Evolutionary conservation across 2,329 filamentous ascomycete species (phyloP).

Genomic region (Aschersonia sp.): DNA sequence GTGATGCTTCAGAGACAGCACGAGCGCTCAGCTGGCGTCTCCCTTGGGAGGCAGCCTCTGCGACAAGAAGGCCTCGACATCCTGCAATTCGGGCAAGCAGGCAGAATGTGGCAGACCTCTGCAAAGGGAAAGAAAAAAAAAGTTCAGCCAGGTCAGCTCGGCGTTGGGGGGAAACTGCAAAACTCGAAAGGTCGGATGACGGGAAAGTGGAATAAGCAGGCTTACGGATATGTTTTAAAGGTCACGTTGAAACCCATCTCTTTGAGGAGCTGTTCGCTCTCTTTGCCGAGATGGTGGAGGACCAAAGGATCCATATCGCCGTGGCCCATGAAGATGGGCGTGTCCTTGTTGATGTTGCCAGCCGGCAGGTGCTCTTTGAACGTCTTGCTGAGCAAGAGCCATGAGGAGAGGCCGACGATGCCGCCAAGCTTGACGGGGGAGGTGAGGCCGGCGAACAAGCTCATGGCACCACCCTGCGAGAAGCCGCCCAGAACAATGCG

Average conservation of each 20-base stretch:
- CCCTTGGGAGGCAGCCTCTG: slow-evolving; percentile 26
- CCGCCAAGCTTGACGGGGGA: slow-evolving; percentile 58
- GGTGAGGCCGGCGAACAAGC: slow-evolving; percentile 64
- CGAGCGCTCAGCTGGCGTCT: slow-evolving; percentile 3
- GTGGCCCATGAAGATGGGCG: slow-evolving; percentile 79
- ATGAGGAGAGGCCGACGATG: slow-evolving; percentile 70
- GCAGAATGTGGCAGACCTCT: slow-evolving; percentile 58
- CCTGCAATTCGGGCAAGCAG: slow-evolving; percentile 63
- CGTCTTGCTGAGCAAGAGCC: slow-evolving; percentile 48
- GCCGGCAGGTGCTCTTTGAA: slow-evolving; percentile 24
- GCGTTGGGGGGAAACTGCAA: too few species aligned
- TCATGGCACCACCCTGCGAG: slow-evolving; percentile 74
- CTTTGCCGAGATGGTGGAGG: slow-evolving; percentile 49
- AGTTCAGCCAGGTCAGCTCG: too few species aligned
- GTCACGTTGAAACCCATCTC: slow-evolving; percentile 58
- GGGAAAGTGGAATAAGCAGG: too few species aligned
- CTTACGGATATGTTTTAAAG: slow-evolving; percentile 49
- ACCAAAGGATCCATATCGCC: slow-evolving; percentile 68
- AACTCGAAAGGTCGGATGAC: too few species aligned
- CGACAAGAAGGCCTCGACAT: slow-evolving; percentile 50
- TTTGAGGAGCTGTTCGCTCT: slow-evolving; percentile 52
- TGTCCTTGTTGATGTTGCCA: slow-evolving; percentile 42
- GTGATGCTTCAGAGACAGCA: neutral
- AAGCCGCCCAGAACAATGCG: slow-evolving; percentile 76
- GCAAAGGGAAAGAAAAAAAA: too few species aligned